phyloP scores from a whole-genome alignment of 2,329 filamentous ascomycete genomes.

The Amauroascus niger region DNA sequence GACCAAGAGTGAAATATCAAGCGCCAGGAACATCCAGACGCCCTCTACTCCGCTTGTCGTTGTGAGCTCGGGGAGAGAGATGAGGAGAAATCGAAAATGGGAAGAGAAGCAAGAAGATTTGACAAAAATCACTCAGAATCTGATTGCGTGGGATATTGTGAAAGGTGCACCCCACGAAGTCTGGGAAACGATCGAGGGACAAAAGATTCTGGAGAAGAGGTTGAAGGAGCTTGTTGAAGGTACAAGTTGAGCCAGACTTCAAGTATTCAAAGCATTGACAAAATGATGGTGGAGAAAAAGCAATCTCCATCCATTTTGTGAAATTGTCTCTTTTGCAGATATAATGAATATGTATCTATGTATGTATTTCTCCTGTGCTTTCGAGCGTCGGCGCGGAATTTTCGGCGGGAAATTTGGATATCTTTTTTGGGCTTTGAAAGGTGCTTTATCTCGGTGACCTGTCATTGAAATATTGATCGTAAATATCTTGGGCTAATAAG shows the following conservation, averaged over 20 bases:
- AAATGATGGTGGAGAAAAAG: background rate
- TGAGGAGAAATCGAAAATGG: slow-evolving; percentile 62
- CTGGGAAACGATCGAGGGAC: slow-evolving; percentile 66
- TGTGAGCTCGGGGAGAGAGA: slow-evolving; percentile 67
- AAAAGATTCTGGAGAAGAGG: slow-evolving; percentile 66
- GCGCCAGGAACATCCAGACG: slow-evolving; percentile 68
- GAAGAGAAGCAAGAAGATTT: slow-evolving; percentile 75
- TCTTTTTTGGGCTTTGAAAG: background rate
- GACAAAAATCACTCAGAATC: slow-evolving; percentile 65
- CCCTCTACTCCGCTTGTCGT: slow-evolving; percentile 66
- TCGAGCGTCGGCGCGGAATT: background rate
- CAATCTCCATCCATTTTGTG: background rate
- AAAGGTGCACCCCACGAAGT: slow-evolving; percentile 75
- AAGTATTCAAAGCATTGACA: background rate
- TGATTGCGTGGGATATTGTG: slow-evolving; percentile 79
- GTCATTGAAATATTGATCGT: background rate
- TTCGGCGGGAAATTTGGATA: background rate
- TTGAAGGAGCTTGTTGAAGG: slow-evolving; percentile 59
- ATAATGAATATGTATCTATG: background rate
- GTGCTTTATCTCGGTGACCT: background rate
- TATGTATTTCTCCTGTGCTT: background rate
- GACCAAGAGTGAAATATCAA: slow-evolving; percentile 70
- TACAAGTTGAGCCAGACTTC: background rate
- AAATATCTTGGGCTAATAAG: background rate
- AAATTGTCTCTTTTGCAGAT: background rate